These are phyloP conservation scores for Apiotrichum sp. DNA, from an alignment of 1,284 basidiomycete genomes.

Conservation along the genomic window DNA sequence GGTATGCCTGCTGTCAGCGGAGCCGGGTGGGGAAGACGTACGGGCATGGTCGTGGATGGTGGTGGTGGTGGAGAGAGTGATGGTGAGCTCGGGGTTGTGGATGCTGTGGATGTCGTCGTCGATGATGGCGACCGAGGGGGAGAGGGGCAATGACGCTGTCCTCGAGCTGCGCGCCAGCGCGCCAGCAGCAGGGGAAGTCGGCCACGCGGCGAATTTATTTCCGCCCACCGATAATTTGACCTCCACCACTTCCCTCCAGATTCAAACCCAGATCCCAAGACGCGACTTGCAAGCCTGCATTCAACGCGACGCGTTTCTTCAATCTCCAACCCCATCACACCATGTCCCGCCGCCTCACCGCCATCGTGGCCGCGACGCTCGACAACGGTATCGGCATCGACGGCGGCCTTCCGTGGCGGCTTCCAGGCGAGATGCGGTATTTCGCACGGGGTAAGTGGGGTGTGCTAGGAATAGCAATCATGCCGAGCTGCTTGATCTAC, in stretches of 20 bases:
- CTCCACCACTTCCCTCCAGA: neutral
- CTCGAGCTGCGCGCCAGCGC: no score
- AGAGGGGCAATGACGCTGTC: slow-evolving; percentile 13
- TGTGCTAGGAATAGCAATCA: neutral
- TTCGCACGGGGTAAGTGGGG: slow-evolving; percentile 60
- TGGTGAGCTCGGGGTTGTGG: neutral
- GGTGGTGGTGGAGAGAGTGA: neutral
- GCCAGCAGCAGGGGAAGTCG: no score
- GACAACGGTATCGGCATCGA: slow-evolving; percentile 81
- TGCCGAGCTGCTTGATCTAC: no score
- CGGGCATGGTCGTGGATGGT: slow-evolving; percentile 50
- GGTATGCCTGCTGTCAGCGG: slow-evolving; percentile 68
- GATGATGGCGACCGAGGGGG: neutral
- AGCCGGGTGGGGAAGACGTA: slow-evolving; percentile 57
- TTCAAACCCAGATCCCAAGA: neutral
- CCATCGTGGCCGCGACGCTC: slow-evolving; percentile 87
- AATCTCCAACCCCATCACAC: neutral
- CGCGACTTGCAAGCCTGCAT: no score
- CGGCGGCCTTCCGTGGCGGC: slow-evolving; percentile 75
- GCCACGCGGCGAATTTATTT: no score
- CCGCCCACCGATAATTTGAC: no score
- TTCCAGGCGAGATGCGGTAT: slow-evolving; percentile 87
- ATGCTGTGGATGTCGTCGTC: neutral
- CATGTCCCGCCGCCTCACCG: slow-evolving; percentile 53
- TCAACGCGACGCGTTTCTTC: no score